A percentile compares a stretch with the other conserved stretches of the same genome.
These are phyloP conservation scores for Posidonia australis DNA, from an alignment of 106 monocot genomes.

Conservation along the genomic window DNA sequence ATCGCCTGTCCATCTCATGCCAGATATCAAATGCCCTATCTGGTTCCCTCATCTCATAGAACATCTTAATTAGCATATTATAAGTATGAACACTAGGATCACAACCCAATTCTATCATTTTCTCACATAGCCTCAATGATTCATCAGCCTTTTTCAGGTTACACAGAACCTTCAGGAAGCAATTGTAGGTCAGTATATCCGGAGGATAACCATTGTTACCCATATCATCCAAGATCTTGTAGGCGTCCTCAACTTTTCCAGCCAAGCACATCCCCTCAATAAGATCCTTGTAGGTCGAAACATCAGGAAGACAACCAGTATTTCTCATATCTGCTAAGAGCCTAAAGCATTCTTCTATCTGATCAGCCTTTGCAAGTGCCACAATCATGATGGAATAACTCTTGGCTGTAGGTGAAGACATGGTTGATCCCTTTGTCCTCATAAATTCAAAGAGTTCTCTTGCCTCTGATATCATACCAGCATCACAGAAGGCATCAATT, in stretches of 20 bases:
- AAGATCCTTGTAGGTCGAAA: slow-evolving; percentile 80
- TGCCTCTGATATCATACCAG: slow-evolving; percentile 70
- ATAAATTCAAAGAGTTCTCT: slow-evolving; percentile 89
- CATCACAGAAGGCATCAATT: slow-evolving; percentile 66
- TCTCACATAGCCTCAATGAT: slow-evolving; percentile 58
- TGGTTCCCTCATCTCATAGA: slow-evolving; percentile 52
- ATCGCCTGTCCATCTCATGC: slow-evolving; percentile 66
- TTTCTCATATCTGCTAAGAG: slow-evolving; percentile 76
- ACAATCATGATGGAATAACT: slow-evolving; percentile 77
- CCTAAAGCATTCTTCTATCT: slow-evolving; percentile 63
- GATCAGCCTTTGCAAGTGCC: slow-evolving; percentile 58
- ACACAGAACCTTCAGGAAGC: slow-evolving; percentile 83
- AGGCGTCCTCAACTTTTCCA: slow-evolving; percentile 61
- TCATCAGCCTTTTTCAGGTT: slow-evolving; percentile 54
- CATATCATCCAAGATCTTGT: slow-evolving; percentile 86
- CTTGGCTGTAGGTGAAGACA: slow-evolving; percentile 89
- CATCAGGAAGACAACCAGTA: slow-evolving; percentile 84
- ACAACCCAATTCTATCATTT: slow-evolving; percentile 62
- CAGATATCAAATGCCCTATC: slow-evolving; percentile 61
- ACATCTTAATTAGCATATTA: slow-evolving; percentile 81
- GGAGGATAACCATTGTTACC: slow-evolving; percentile 62
- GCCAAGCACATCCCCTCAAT: slow-evolving; percentile 82
- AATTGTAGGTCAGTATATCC: slow-evolving; percentile 90
- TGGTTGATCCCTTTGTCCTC: slow-evolving; percentile 72
- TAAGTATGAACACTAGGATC: slow-evolving; percentile 96